Base-by-base conservation (phyloP, 2,329 filamentous ascomycete species). In the Apiospora rasikravindrae region DNA sequence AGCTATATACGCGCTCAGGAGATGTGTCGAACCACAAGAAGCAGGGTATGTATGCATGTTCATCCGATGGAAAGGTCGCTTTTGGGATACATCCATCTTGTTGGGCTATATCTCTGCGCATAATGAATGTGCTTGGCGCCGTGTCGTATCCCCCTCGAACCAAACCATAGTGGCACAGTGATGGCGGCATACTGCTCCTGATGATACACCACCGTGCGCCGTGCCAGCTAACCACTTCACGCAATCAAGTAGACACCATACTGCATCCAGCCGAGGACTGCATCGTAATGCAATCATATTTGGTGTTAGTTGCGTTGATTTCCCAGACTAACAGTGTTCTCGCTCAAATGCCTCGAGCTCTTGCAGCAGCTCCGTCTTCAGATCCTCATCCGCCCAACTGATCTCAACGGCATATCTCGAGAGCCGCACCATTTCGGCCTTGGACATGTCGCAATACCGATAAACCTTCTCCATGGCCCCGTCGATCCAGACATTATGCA, bases 401-500 rank as follows among this genome's bases (percentile, higher is more conserved):
- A 86, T 85, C 11, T 84, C 82, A 8, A 88, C 78, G 0, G 82
- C 83, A 76, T 87, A 82, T 24, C 75, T 81, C 0, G 78, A 80
- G 69, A 88, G 74, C 37, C 76, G 74, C 0, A 84, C 78, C 79
- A 88, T 85, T 0, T 88, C 85, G 1, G 24, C 51, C 70, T 84
- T 81, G 1, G 74, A 80, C 26, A 88, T 80, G 0, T 71, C 73
- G 71, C 85, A 85, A 67, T 84, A 83, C 4, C 78, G 80, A 70
- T 83, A 83, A 8, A 81, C 80, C 75, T 87, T 81, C 69, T 84
- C 79, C 80, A 88, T 77, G 70, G 86, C 86, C 14, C 85, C 83
- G 72, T 84, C 78, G 37, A 88, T 78, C 86, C 85, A 88, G 47
- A 85, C 83, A 72, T 87, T 81, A 72, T 87, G 83, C 80, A 87